Base-by-base conservation (phyloP, 2,329 filamentous ascomycete genomes). In the Parafenestella ontariensis region DNA sequence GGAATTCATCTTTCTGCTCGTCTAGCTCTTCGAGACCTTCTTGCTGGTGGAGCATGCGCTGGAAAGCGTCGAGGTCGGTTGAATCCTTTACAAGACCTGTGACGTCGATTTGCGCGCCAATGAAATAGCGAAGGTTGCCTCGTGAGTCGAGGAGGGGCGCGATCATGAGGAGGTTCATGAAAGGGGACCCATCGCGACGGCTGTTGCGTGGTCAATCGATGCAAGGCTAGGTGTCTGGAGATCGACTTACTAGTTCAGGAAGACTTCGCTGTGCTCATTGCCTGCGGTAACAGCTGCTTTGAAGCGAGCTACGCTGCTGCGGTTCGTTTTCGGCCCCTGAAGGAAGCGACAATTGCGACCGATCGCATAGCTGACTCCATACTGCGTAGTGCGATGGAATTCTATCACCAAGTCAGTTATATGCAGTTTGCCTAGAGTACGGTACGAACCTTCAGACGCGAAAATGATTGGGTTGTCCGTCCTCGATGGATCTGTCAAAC, bases 311-410 rank as follows among this genome's bases (percentile, higher is more conserved):
- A 89, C 80, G 46, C 86, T 89, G 56, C 83, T 81, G 0, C 79
- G 80, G 59, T 88, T 89, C 5, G 89, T 92, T 64, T 84, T 85
- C 0, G 89, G 89, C 0, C 90, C 90, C 71, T 92, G 90, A 1
- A 93, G 82, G 65, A 93, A 92, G 7, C 90, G 85, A 64, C 90
- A 92, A 59, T 93, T 93, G 28, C 88, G 85, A 0, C 90, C 90
- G 17, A 93, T 83, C 3, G 87, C 84, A 68, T 92, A 91, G 51
- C 81, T 83, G 76, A 89, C 86, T 3, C 88, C 88, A 66, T 92
- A 92, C 61, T 92, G 88, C 0, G 89, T 92, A 4, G 88, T 90
- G 43, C 85, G 82, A 62, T 90, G 84, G 63, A 91, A 92, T 72
- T 90, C 89, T 89, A 33, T n/a, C 41, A 8, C 36, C n/a, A 5